phyloP scores from a whole-genome alignment of 129 eudicot genomes.

The Calendula officinalis region DNA sequence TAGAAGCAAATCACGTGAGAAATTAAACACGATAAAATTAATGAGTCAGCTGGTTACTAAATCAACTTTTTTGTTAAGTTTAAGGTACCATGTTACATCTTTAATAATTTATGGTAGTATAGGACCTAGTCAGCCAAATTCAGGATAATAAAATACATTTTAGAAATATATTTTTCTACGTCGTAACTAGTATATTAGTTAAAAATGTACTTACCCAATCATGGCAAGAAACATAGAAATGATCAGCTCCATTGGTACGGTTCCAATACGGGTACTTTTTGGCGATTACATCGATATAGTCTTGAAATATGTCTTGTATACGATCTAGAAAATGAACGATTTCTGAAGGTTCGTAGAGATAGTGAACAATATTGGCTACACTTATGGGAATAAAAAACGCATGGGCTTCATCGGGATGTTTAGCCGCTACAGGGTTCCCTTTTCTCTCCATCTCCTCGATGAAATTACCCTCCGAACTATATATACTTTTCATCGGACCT shows the following conservation, averaged over 20 bases:
- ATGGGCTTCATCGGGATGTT: slow-evolving; percentile 57
- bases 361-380: slow-evolving; percentile 40
- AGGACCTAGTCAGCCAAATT: too few species aligned
- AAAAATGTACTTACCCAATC: slow-evolving; percentile 41
- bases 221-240: slow-evolving; percentile 79
- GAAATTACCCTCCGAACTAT: slow-evolving; percentile 69
- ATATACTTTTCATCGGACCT: slow-evolving; percentile 61
- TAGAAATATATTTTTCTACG: too few species aligned
- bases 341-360: slow-evolving; percentile 39
- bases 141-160: too few species aligned
- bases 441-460: slow-evolving; percentile 52
- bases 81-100: too few species aligned
- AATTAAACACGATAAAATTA: too few species aligned
- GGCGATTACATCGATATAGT: slow-evolving; percentile 47
- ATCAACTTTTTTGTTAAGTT: too few species aligned
- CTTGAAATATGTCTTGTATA: slow-evolving; percentile 45
- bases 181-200: background rate
- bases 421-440: slow-evolving; percentile 45
- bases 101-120: too few species aligned
- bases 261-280: slow-evolving; percentile 68
- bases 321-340: slow-evolving; percentile 24
- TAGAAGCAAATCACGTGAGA: too few species aligned
- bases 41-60: too few species aligned
- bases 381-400: slow-evolving; percentile 70
- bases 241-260: slow-evolving; percentile 71